Evolutionary conservation across 2,329 filamentous ascomycete genomes (phyloP), one percentile per base, ranked within the genome.

Genomic region (Penicillium palitans): DNA sequence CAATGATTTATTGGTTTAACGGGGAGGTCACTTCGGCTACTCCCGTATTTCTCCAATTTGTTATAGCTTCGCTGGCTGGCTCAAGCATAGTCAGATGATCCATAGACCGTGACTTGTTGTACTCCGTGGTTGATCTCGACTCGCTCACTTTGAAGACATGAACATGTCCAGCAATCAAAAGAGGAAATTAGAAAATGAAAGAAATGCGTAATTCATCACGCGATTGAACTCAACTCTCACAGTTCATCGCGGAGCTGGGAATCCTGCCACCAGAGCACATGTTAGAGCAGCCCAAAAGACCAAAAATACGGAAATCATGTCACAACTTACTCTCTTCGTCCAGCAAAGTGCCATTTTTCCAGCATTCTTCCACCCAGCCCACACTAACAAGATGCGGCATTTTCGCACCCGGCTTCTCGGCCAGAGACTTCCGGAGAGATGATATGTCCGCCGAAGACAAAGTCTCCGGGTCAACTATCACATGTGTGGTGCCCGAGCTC

Each of bases 361-460:
- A 96, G 68, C 90, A 90, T 52, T 89, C 86, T 51, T 87, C 82
- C 0, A 97, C 76, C 95, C 95, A 99, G 15, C 80, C 79, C 10
- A 81, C 72, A 0, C 78, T 83, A 2, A 97, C 89, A 7, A 93
- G 75, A 62, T 90, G 81, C 0, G 93, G 90, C 37, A 92, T 74
- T 47, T 70, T 76, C 7, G 70, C 73, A 52, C 81, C 72, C 24
- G 66, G 58, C 10, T 58, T 52, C 9, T 66, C 61, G 24, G 72
- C 63, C 35, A 77, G 50, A 1, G 60, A 61, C 25, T 66, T 62
- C 35, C 77, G 68, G 29, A 79, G 64, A 24, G 59, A 67, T 8
- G 61, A 71, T 10, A 75, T 57, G 33, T 83, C 82, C 19, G 85
- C 42, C 1, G 60, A 74, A 8, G 73, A 65, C 15, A 76, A 71